A percentile compares a stretch with the other conserved stretches of the same genome.
Evolutionary conservation across 208 protist species (phyloP).

Genomic region (Novymonas esmeraldas): DNA sequence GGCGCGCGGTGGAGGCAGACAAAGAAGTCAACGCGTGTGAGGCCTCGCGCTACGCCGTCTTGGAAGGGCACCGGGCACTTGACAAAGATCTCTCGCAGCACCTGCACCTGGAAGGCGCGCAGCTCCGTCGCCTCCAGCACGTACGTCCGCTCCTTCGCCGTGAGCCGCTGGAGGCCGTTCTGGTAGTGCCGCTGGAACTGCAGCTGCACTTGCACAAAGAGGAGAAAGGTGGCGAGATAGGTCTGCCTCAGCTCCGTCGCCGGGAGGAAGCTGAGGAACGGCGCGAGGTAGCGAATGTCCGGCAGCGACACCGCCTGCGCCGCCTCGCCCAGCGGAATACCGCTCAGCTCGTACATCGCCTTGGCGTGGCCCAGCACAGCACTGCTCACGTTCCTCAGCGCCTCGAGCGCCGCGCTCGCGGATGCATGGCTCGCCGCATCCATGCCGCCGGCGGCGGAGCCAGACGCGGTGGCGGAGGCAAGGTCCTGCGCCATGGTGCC

Average conservation of each 20-base stretch:
- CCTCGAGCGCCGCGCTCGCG: conserved; percentile 2
- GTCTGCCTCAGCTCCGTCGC: conserved; percentile 46
- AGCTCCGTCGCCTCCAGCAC: conserved; percentile 51
- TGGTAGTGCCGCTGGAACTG: conserved; percentile 51
- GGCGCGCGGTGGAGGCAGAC: conserved; percentile 65
- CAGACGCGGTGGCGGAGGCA: conserved; percentile 2
- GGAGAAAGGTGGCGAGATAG: conserved; percentile 63
- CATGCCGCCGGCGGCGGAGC: conserved; percentile 1
- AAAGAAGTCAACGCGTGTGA: conserved; percentile 68
- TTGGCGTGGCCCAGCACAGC: conserved; percentile 50
- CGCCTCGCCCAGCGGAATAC: conserved; percentile 39
- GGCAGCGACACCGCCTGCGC: conserved; percentile 22
- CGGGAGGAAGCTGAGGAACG: conserved; percentile 74
- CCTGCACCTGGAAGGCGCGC: conserved; percentile 40
- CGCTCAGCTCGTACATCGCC: conserved; percentile 68
- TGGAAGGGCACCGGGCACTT: conserved; percentile 45
- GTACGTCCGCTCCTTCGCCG: conserved; percentile 39
- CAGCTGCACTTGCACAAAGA: conserved; percentile 80
- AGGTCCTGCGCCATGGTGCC: conserved; percentile 39
- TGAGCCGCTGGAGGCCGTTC: conserved; percentile 26
- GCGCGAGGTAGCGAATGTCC: conserved; percentile 75
- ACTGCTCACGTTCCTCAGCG: conserved; percentile 37
- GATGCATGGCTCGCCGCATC: conserved; percentile 6
- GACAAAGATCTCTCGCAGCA: conserved; percentile 66
- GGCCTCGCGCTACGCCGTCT: conserved; percentile 45